phyloP scores from a whole-genome alignment of 1,139 yeast genomes.

The Yamadazyma atlantica region DNA sequence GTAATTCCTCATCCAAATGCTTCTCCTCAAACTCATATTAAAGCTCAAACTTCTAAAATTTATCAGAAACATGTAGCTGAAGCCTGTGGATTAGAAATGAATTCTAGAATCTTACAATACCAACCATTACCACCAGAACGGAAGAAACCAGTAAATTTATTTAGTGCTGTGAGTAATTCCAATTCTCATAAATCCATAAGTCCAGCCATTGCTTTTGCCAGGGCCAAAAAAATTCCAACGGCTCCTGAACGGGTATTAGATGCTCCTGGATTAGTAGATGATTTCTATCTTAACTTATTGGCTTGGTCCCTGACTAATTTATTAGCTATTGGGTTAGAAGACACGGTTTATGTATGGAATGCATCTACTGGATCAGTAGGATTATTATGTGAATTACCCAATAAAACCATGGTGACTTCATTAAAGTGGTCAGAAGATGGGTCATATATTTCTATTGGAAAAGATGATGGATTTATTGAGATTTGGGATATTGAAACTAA shows the following conservation, averaged over 20 bases:
- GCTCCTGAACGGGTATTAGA: constrained; percentile 93
- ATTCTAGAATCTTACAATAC: constrained; percentile 81
- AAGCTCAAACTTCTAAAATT: constrained; percentile 67
- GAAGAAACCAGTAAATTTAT: constrained; percentile 54
- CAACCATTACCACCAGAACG: constrained; percentile 86
- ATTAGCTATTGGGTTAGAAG: constrained; percentile 87
- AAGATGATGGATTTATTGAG: constrained; percentile 81
- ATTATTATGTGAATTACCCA: constrained; percentile 58
- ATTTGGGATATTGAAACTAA: constrained; percentile 91
- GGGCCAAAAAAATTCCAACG: constrained; percentile 72
- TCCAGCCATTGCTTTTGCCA: constrained; percentile 52
- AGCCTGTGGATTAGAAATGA: constrained; percentile 88
- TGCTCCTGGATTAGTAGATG: constrained; percentile 94
- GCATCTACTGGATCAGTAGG: constrained; percentile 83
- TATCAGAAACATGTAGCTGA: constrained; percentile 88
- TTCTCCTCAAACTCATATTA: constrained; percentile 55
- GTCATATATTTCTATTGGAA: constrained; percentile 80
- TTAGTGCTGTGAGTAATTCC: constrained; percentile 18
- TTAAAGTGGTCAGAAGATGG: constrained; percentile 93
- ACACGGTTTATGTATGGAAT: constrained; percentile 88
- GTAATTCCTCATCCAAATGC: constrained; percentile 45
- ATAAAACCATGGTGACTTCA: constrained; percentile 61
- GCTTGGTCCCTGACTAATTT: constrained; percentile 87
- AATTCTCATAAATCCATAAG: constrained; percentile 24
- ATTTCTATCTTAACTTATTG: constrained; percentile 82